These are phyloP conservation scores for Vaucheria bursata DNA, from an alignment of 352 stramenopile species.

Conservation along the genomic window DNA sequence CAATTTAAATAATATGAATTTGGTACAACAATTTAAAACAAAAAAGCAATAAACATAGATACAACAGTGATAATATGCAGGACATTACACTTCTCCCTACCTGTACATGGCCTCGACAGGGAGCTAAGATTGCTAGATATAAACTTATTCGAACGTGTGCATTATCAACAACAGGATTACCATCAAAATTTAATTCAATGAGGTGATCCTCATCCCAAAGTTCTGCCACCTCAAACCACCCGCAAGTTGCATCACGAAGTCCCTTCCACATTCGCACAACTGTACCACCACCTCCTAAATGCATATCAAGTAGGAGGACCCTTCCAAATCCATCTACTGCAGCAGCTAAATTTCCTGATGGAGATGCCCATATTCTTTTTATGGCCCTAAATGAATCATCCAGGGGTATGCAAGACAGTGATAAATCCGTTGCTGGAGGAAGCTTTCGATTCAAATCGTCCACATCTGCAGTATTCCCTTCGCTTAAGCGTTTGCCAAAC, in stretches of 20 bases:
- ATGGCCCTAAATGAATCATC: constrained; percentile 21
- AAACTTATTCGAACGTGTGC: neutral
- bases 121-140: neutral
- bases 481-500: constrained; percentile 16
- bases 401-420: neutral
- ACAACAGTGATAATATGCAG: too few relatives aligned
- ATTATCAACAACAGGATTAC: neutral
- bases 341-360: constrained; percentile 30
- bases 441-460: neutral
- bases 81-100: too few relatives aligned
- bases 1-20: too few relatives aligned
- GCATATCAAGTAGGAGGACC: constrained; percentile 41
- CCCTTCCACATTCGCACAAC: constrained; percentile 43
- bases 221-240: constrained; percentile 34
- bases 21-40: too few relatives aligned
- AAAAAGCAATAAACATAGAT: too few relatives aligned
- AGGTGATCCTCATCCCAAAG: constrained; percentile 25
- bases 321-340: constrained; percentile 36
- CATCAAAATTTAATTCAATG: neutral
- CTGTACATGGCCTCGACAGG: neutral
- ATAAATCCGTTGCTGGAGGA: neutral
- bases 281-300: neutral
- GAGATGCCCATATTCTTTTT: constrained; percentile 18
- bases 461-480: neutral
- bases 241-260: constrained; percentile 24